These are phyloP conservation scores for Chalciporus chontae DNA, from an alignment of 768 basidiomycete genomes.

Conservation along the genomic window DNA sequence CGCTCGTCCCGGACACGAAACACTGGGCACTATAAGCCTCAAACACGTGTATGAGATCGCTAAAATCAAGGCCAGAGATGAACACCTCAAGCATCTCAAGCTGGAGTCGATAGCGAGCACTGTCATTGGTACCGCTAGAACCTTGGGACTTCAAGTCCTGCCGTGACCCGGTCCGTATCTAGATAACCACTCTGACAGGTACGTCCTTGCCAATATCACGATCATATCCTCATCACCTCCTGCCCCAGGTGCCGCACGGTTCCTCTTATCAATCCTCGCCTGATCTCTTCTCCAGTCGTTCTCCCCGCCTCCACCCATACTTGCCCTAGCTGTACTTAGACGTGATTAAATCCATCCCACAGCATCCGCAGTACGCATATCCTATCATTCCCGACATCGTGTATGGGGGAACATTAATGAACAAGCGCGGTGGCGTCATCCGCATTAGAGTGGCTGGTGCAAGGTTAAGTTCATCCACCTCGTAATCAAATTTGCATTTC, in stretches of 20 bases:
- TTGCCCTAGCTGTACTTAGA: slow-evolving; percentile 26
- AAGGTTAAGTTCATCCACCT: slow-evolving; percentile 38
- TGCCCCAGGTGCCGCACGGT: slow-evolving; percentile 6
- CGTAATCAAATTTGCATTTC: slow-evolving; percentile 43
- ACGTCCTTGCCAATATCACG: slow-evolving; percentile 20
- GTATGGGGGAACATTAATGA: slow-evolving; percentile 33
- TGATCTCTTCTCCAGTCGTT: slow-evolving; percentile 10
- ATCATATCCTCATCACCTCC: slow-evolving; percentile 20
- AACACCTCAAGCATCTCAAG: slow-evolving; percentile 80
- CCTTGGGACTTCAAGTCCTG: slow-evolving; percentile 86
- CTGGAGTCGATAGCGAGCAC: slow-evolving; percentile 87
- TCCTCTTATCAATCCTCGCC: slow-evolving; percentile 25
- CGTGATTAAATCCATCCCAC: slow-evolving; percentile 15
- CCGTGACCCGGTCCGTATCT: slow-evolving; percentile 48
- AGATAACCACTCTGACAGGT: slow-evolving; percentile 19
- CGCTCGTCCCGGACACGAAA: slow-evolving; percentile 75
- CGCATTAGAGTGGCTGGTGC: slow-evolving; percentile 27
- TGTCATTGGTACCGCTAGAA: slow-evolving; percentile 84
- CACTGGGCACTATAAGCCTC: slow-evolving; percentile 77
- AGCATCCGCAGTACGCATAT: slow-evolving; percentile 17
- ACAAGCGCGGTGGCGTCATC: slow-evolving; percentile 30
- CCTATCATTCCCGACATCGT: slow-evolving; percentile 29
- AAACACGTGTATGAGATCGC: slow-evolving; percentile 99
- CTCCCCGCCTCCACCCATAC: slow-evolving; percentile 13
- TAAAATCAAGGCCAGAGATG: slow-evolving; percentile 91